Evolutionary conservation across 2,329 filamentous ascomycete species (phyloP), one percentile per base, ranked within the genome.

Genomic region (Gliomastix tumulicola): DNA sequence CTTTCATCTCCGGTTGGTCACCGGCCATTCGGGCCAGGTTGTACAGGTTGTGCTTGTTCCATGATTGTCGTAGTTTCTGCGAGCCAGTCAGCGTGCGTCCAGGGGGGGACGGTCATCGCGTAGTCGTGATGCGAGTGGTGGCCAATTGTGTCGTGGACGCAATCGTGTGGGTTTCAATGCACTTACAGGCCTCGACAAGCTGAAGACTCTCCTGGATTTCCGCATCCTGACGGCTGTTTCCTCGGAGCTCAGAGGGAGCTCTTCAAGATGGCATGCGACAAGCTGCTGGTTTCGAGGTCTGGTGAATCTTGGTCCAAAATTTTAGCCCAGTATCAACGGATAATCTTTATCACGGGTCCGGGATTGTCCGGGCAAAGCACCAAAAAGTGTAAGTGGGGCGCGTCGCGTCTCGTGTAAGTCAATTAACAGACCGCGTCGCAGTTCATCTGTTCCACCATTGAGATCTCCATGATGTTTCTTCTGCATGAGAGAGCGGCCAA

Each of bases 21-120:
- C 57, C 59, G 21, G 49, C 49, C 16, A 49, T 48, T 28, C 58
- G 57, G 35, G 69, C 66, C 46, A 98, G 66, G 65, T 96, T 96
- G 77, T 86, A 98, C 45, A 98, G 74, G 57, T 94, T 95, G 72
- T 88, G 88, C 68, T 95, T 94, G 71, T 88, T 94, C 92, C 90
- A 96, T 69, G 88, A 88, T 70, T 92, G 86, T 53, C 90, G 84
- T 61, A 95, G 60, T 84, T 88, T 94, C 89, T 97, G 57, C 37
- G 10, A n/a, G 13, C n/a, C n/a, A n/a, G n/a, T n/a, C n/a, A n/a
- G n/a, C n/a, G n/a, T n/a, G n/a, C n/a, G n/a, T n/a, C n/a, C n/a
- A n/a, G n/a, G n/a, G n/a, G n/a, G n/a, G n/a, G n/a, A n/a, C n/a
- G n/a, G n/a, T n/a, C n/a, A n/a, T n/a, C n/a, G n/a, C n/a, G n/a